Evolutionary conservation across 129 eudicot genomes (phyloP).

Genomic region (Silybum marianum): DNA sequence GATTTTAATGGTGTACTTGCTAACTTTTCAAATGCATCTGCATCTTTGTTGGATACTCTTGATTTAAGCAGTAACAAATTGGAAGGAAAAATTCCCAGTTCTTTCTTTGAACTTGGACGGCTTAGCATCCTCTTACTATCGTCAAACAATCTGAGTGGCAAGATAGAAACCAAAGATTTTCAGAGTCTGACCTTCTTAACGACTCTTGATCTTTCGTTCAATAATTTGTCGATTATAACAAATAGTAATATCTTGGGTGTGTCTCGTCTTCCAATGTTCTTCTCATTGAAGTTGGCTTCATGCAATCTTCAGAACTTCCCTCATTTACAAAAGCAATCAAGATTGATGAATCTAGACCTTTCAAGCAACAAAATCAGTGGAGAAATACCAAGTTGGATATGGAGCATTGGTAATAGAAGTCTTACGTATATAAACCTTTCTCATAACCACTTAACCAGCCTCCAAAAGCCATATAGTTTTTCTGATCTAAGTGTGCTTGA

Average conservation of each 20-base stretch:
- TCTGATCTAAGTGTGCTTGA: conserved; percentile 42
- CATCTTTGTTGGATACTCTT: conserved; percentile 39
- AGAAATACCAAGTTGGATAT: conserved; percentile 67
- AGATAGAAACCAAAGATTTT: conserved; percentile 30
- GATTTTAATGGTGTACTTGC: conserved; percentile 40
- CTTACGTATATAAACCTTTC: conserved; percentile 57
- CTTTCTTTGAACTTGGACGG: conserved; percentile 43
- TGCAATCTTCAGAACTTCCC: conserved; percentile 60
- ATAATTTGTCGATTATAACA: conserved; percentile 42
- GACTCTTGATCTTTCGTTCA: conserved; percentile 66
- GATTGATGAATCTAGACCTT: conserved; percentile 50
- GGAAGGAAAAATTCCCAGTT: conserved; percentile 31
- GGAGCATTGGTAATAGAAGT: conserved; percentile 40
- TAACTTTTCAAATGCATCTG: conserved; percentile 20
- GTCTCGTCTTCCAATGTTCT: conserved; percentile 38
- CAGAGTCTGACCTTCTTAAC: conserved; percentile 43
- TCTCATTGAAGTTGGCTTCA: conserved; percentile 53
- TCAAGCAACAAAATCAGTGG: conserved; percentile 65
- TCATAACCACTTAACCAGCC: conserved; percentile 29
- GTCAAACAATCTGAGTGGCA: conserved; percentile 51
- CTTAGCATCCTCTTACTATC: conserved; percentile 52
- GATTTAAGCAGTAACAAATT: conserved; percentile 63
- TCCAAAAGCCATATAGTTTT: conserved; percentile 38
- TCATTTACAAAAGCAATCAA: conserved; percentile 47
- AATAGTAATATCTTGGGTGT: not conserved